Conservation (phyloP, 805 yeast species). For the Yarrowia bubula region DNA sequence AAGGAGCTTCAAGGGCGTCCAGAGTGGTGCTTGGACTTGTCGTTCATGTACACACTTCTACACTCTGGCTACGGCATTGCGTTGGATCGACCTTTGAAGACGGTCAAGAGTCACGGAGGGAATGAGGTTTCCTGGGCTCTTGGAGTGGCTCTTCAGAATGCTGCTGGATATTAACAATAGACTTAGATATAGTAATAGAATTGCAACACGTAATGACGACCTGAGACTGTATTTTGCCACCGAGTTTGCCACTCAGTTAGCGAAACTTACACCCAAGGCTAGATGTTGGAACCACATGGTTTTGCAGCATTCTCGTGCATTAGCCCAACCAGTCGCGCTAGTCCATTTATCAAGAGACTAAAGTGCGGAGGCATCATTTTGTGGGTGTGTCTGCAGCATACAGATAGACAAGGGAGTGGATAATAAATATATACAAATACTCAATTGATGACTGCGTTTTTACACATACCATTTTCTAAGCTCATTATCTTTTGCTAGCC, state of each 20-base stretch:
- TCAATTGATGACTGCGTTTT: neutral
- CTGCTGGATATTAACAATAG: slow-evolving; percentile 37
- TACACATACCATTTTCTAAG: neutral
- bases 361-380: neutral
- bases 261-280: neutral
- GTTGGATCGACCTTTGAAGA: slow-evolving; percentile 76
- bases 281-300: neutral
- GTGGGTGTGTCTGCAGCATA: neutral
- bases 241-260: neutral
- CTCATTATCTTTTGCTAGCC: neutral
- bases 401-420: neutral
- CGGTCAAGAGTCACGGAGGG: slow-evolving; percentile 81
- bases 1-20: slow-evolving; percentile 71
- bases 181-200: neutral
- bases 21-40: slow-evolving; percentile 88
- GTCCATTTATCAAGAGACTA: neutral
- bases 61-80: slow-evolving; percentile 96
- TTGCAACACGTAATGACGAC: neutral
- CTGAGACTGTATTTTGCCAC: neutral
- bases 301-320: neutral
- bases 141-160: slow-evolving; percentile 67
- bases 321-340: neutral
- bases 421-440: neutral
- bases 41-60: slow-evolving; percentile 82
- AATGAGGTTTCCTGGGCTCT: slow-evolving; percentile 97